A percentile compares a stretch with the other conserved stretches of the same genome.
These are phyloP conservation scores for Metschnikowia reukaufii DNA, from an alignment of 805 yeast species.

Conservation along the genomic window DNA sequence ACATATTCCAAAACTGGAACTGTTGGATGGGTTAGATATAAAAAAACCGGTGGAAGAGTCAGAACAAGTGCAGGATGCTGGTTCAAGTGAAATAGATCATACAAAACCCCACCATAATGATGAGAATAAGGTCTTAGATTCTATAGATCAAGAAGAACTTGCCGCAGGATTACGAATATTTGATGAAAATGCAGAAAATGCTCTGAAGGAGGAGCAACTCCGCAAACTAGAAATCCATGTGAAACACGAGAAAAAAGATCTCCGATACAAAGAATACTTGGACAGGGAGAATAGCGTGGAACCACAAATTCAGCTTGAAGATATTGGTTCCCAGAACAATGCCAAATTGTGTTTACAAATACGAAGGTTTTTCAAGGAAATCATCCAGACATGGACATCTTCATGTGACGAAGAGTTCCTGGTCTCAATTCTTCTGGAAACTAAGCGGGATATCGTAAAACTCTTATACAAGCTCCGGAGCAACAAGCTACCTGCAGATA, in stretches of 20 bases:
- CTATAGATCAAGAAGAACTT: slow-evolving; percentile 7
- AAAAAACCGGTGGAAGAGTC: neutral
- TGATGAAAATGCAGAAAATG: slow-evolving; percentile 16
- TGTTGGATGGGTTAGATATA: neutral
- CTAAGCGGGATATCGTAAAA: slow-evolving; percentile 49
- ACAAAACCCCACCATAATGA: neutral
- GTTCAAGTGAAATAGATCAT: neutral
- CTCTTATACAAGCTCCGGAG: slow-evolving; percentile 44
- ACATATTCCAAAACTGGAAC: neutral
- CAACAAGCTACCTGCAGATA: slow-evolving; percentile 41
- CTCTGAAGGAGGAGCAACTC: slow-evolving; percentile 21
- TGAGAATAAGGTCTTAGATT: neutral
- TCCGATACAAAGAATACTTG: slow-evolving; percentile 26
- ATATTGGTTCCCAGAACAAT: slow-evolving; percentile 28
- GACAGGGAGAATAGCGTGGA: slow-evolving; percentile 26
- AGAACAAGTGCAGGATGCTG: neutral
- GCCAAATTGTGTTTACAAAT: slow-evolving; percentile 38
- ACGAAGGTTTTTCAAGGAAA: slow-evolving; percentile 46
- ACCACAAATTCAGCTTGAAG: slow-evolving; percentile 24
- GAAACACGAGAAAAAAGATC: slow-evolving; percentile 18
- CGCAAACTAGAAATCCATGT: slow-evolving; percentile 22
- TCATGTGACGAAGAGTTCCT: slow-evolving; percentile 9
- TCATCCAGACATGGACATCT: slow-evolving; percentile 47
- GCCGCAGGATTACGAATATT: slow-evolving; percentile 11
- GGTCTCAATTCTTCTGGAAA: slow-evolving; percentile 27